Percentiles rank a stretch among this genome's conserved stretches.
Conservation (phyloP, 768 basidiomycete genomes). For the Auricularia sp. region DNA sequence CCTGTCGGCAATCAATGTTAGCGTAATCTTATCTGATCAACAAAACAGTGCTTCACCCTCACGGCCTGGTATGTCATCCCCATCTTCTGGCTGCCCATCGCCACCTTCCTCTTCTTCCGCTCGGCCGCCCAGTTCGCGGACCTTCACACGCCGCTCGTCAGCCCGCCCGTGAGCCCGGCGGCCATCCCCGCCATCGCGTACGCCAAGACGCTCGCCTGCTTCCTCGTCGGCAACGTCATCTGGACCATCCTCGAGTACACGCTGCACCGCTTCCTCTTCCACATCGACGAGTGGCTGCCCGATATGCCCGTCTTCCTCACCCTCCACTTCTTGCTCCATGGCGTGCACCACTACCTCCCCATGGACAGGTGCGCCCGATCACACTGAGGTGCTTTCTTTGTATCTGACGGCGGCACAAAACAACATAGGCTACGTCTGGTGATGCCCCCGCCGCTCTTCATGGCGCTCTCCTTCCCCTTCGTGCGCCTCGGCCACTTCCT, state of each 20-base stretch:
- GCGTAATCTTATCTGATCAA: neutral
- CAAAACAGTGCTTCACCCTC: slow-evolving; percentile 57
- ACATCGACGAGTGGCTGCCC: slow-evolving; percentile 80
- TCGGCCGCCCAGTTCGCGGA: slow-evolving; percentile 73
- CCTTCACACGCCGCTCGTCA: slow-evolving; percentile 51
- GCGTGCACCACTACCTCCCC: slow-evolving; percentile 94
- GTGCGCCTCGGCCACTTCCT: slow-evolving; percentile 72
- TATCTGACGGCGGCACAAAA: slow-evolving; percentile 5
- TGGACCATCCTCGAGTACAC: slow-evolving; percentile 94
- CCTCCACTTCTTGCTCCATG: slow-evolving; percentile 88
- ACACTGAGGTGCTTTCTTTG: too few relatives aligned
- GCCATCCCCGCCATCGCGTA: slow-evolving; percentile 43
- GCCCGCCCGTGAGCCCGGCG: slow-evolving; percentile 19
- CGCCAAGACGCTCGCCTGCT: slow-evolving; percentile 52
- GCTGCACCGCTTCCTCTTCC: slow-evolving; percentile 95
- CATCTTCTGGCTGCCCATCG: slow-evolving; percentile 82
- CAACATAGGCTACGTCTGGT: slow-evolving; percentile 70
- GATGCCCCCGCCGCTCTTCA: slow-evolving; percentile 89
- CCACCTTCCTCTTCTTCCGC: slow-evolving; percentile 66
- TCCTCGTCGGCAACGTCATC: slow-evolving; percentile 74
- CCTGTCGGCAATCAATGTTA: neutral
- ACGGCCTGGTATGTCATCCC: slow-evolving; percentile 95
- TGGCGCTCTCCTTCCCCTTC: slow-evolving; percentile 69
- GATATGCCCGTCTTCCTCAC: slow-evolving; percentile 72
- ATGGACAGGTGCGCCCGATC: slow-evolving; percentile 73